phyloP scores from a whole-genome alignment of 495 filamentous ascomycete genomes.

The Tuber melanosporum region DNA sequence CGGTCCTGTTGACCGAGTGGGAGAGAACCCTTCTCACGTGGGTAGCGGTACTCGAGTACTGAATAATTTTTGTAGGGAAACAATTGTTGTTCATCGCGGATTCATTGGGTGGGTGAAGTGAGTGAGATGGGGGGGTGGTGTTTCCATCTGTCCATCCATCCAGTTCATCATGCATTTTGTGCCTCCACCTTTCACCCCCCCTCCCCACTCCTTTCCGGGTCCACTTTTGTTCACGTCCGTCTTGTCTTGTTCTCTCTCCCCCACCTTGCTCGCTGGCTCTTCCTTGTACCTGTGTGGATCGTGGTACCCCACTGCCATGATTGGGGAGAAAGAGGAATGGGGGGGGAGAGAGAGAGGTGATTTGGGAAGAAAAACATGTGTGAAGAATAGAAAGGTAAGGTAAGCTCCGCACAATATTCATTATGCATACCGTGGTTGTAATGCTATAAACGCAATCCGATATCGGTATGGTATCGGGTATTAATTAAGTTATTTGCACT shows the following conservation, averaged over 20 bases:
- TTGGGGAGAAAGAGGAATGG: neutral
- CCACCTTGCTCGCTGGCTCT: neutral
- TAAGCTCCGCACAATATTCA: neutral
- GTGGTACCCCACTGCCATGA: neutral
- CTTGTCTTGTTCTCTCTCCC: neutral
- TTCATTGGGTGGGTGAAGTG: neutral
- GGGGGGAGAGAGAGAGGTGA: too few species aligned
- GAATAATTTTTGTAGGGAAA: neutral
- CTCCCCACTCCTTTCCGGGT: neutral
- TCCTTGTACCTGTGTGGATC: neutral
- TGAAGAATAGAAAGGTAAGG: neutral
- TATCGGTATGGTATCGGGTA: too few species aligned
- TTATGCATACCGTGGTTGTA: neutral
- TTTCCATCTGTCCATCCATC: neutral
- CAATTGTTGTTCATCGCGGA: neutral
- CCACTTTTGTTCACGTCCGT: neutral
- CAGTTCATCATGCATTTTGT: slow-evolving; percentile 2
- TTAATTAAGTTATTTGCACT: neutral
- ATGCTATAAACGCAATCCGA: neutral
- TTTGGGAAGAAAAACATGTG: neutral
- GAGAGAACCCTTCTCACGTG: neutral
- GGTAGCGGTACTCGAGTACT: neutral
- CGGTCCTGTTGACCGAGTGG: neutral
- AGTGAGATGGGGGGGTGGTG: neutral
- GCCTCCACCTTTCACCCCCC: neutral